Evolutionary conservation across 495 filamentous ascomycete species (phyloP).

Genomic region (Bombardia bombarda): DNA sequence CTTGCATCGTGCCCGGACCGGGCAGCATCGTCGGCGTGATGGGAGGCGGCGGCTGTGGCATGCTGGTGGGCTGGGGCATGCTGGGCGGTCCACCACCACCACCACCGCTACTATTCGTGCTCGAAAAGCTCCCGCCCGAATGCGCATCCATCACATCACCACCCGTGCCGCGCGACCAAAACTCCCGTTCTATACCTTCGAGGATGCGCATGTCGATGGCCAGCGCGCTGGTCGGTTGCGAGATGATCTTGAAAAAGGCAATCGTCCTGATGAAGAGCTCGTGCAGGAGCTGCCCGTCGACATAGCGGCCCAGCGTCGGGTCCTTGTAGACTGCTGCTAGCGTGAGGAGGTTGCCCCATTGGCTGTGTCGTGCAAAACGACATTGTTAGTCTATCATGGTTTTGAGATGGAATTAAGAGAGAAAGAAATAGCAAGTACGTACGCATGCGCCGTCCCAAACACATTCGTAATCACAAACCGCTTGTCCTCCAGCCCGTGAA

Average conservation of each 20-base stretch:
- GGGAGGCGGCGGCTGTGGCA: neutral
- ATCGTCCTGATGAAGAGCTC: constrained; percentile 58
- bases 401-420: no score
- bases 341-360: constrained; percentile 94
- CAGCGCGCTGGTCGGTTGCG: constrained; percentile 59
- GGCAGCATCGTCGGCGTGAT: neutral
- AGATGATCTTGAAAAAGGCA: constrained; percentile 52
- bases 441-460: constrained; percentile 95
- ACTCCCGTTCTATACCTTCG: constrained; percentile 48
- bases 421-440: constrained; percentile 39
- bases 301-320: constrained; percentile 42
- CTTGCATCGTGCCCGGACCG: constrained; percentile 1
- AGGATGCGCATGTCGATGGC: constrained; percentile 60
- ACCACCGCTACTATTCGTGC: constrained; percentile 18
- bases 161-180: constrained; percentile 18
- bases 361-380: constrained; percentile 40
- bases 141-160: constrained; percentile 11
- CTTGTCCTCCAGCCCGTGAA: constrained; percentile 58
- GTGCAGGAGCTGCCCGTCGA: constrained; percentile 43
- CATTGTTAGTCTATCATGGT: constrained; percentile 2
- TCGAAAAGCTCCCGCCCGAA: constrained; percentile 37
- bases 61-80: no score
- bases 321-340: constrained; percentile 69
- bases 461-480: constrained; percentile 87
- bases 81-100: constrained; percentile 21